Base-by-base conservation (phyloP, 2,329 filamentous ascomycete genomes). In the Colletotrichum melonis region DNA sequence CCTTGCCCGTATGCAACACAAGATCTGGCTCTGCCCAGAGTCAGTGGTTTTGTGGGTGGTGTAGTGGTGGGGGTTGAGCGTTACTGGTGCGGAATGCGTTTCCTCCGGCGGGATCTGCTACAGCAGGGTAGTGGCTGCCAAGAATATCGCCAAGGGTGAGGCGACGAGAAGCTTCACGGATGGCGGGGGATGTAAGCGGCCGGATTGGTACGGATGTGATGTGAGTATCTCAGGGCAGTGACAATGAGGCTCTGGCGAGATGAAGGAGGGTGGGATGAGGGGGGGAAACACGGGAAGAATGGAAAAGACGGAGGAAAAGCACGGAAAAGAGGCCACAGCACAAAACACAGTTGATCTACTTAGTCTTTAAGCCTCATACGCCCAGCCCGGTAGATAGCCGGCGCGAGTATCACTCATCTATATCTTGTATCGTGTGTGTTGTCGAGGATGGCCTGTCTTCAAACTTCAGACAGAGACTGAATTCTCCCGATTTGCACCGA, bases 41-140 rank as follows among this genome's bases (percentile, higher is more conserved):
- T 71, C 63, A 55, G 38, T 60, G 19, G n/a, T 46, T 46, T 32
- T 5, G 42, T 46, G 14, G 35, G 12, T 38, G 38, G 38, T 42
- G 38, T 42, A 16, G 38, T 19, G 38, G 38, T 42, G 38, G 38
- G 19, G 16, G 42, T 49, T 49, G n/a, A 24, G 62, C 16, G 24
- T 56, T 24, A 26, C 38, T 64, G 66, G 42, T 69, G 55, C 70
- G 70, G 60, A 60, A 56, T 22, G 58, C 57, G 67, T 52, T 55
- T 55, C 69, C 70, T 69, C 56, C 70, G 49, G 67, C 67, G 49
- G 42, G 55, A 69, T 70, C 67, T 70, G 67, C 56, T 65, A 73
- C 67, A 64, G 54, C 67, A 65, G 26, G 55, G 59, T 55, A 70
- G 24, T 1, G 55, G 66, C 60, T 65, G 70, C 70, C 70, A 70